Evolutionary conservation across 2,329 filamentous ascomycete species (phyloP).

Genomic region (Penicillium sp.): DNA sequence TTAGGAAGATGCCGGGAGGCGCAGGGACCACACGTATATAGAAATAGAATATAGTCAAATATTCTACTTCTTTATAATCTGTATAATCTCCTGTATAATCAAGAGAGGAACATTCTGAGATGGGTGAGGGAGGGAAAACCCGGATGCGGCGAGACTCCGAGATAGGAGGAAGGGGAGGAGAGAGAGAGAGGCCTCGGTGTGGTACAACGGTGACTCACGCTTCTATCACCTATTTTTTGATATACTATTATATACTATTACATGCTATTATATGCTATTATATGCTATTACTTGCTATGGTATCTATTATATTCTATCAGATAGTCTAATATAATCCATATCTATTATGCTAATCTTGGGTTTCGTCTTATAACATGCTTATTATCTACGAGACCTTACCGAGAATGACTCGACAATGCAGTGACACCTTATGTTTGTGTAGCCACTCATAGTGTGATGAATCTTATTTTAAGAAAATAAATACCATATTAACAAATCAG

Average conservation of each 20-base stretch:
- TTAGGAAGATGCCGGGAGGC: constrained; percentile 6
- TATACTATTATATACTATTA: background rate
- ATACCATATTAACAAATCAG: background rate
- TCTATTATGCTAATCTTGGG: background rate
- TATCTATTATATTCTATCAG: background rate
- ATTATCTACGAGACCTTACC: background rate
- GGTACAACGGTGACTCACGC: constrained; percentile 11
- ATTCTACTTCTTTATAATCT: background rate
- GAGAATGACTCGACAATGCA: background rate
- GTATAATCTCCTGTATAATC: background rate
- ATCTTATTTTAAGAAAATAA: background rate
- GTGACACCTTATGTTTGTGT: background rate
- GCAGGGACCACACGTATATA: constrained; percentile 8
- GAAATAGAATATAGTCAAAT: constrained; percentile 11
- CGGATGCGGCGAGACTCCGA: constrained; percentile 12
- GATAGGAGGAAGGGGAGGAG: constrained; percentile 1
- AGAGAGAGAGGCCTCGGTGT: background rate
- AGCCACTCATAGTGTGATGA: background rate
- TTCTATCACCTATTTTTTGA: background rate
- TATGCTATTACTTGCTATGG: background rate
- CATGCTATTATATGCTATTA: background rate
- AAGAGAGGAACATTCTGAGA: background rate
- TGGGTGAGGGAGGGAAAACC: constrained; percentile 1
- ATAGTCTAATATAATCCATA: background rate
- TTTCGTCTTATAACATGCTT: background rate